A percentile compares a stretch with the other conserved stretches of the same genome.
Conservation (phyloP, 306 rosid species). For the Fagus crenata region DNA sequence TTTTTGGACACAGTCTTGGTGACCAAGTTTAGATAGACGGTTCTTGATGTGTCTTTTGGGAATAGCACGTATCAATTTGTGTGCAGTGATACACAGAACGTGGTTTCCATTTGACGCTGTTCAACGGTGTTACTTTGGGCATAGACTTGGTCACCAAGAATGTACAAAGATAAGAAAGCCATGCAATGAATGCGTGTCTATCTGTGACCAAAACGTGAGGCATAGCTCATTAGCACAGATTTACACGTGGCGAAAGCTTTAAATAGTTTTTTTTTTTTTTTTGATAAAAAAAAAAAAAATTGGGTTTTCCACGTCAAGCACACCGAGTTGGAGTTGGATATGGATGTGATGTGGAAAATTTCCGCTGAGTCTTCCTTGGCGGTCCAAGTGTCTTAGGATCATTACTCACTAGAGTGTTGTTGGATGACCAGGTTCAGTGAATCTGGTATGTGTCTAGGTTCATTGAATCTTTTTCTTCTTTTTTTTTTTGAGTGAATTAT, state of each 20-base stretch:
- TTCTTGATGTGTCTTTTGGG: too few species aligned
- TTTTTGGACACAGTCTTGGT: too few species aligned
- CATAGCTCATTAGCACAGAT: not conserved
- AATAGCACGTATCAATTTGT: too few species aligned
- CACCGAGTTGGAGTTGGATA: not conserved
- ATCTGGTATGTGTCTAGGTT: slow-evolving; percentile 36
- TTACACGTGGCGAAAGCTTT: not conserved
- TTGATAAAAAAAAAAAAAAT: too few species aligned
- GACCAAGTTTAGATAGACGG: too few species aligned
- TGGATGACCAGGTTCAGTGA: slow-evolving; percentile 56
- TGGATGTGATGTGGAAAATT: slow-evolving; percentile 32
- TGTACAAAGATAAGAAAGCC: too few species aligned
- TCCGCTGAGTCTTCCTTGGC: not conserved
- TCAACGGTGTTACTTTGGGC: too few species aligned
- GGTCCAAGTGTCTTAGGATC: not conserved
- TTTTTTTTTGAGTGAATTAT: not conserved
- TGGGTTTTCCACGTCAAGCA: slow-evolving; percentile 12
- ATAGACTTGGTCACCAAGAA: too few species aligned
- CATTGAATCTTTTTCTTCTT: slow-evolving; percentile 43
- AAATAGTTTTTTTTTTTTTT: not conserved
- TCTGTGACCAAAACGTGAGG: too few species aligned
- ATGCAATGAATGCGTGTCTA: too few species aligned
- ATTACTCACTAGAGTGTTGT: not conserved
- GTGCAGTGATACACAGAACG: too few species aligned
- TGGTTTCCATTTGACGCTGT: too few species aligned